Percentiles rank a stretch among this genome's conserved stretches.
Conservation (phyloP, 495 filamentous ascomycete genomes). For the Trichoderma parareesei region DNA sequence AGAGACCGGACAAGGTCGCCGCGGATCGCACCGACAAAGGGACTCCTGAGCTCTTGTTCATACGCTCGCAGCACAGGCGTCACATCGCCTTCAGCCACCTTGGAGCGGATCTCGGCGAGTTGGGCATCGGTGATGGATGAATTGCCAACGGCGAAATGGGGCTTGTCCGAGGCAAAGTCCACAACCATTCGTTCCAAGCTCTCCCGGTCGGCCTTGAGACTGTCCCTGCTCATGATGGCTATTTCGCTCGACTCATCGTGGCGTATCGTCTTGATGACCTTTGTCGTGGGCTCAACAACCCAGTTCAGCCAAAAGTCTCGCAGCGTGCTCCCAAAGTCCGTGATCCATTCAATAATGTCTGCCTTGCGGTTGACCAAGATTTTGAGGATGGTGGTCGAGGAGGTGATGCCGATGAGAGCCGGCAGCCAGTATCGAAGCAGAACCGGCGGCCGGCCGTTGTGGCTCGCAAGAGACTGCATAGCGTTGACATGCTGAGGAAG, state of each 20-base stretch:
- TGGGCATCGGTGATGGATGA: conserved; percentile 45
- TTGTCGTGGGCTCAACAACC: conserved; percentile 76
- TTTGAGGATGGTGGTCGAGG: conserved; percentile 72
- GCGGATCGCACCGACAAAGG: conserved; percentile 67
- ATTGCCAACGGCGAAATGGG: conserved; percentile 38
- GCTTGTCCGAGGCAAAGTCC: conserved; percentile 80
- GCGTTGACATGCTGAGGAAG: conserved; percentile 47
- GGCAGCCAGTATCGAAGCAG: conserved; percentile 85
- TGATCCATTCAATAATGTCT: conserved; percentile 68
- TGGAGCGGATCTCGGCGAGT: conserved; percentile 59
- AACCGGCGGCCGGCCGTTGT: conserved; percentile 68
- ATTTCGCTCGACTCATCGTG: conserved; percentile 88
- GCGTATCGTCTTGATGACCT: conserved; percentile 82
- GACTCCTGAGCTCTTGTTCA: conserved; percentile 72
- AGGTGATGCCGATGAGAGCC: conserved; percentile 55
- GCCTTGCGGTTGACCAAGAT: conserved; percentile 61
- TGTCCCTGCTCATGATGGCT: conserved; percentile 88
- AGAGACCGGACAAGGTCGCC: conserved; percentile 87
- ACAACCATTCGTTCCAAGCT: conserved; percentile 97
- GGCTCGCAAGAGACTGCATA: conserved; percentile 39
- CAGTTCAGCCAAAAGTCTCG: conserved; percentile 93
- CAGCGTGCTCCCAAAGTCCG: conserved; percentile 63
- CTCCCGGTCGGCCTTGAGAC: conserved; percentile 76
- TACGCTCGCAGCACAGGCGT: conserved; percentile 87
- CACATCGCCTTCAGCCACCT: conserved; percentile 84